Conservation (phyloP, 345 rosid species). For the Trapa incisa region DNA sequence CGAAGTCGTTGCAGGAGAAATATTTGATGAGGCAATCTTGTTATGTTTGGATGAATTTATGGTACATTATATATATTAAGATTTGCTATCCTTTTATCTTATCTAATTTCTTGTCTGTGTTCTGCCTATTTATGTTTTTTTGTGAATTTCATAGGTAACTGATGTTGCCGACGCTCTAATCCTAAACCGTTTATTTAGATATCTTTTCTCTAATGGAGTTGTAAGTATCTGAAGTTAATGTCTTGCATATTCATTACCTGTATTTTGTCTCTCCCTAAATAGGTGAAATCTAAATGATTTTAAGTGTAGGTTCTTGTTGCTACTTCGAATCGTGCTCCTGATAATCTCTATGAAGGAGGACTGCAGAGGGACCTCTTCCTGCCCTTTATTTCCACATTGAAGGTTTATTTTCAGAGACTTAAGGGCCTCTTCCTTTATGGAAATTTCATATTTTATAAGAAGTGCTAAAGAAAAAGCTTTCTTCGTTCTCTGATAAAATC, state of each 20-base stretch:
- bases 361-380: conserved; percentile 93
- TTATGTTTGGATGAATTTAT: conserved; percentile 92
- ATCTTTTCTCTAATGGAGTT: conserved; percentile 70
- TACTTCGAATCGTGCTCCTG: conserved; percentile 97
- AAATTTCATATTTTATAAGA: neutral
- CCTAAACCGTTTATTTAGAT: conserved; percentile 71
- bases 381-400: conserved; percentile 75
- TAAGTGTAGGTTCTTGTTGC: conserved; percentile 77
- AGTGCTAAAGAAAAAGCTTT: neutral
- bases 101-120: neutral
- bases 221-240: conserved; percentile 35
- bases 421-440: neutral
- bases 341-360: conserved; percentile 95
- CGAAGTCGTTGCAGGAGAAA: conserved; percentile 94
- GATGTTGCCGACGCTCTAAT: conserved; percentile 99
- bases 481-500: neutral
- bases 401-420: conserved; percentile 30
- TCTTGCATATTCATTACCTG: neutral
- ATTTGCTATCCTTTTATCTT: neutral
- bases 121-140: neutral
- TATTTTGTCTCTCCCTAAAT: conserved; percentile 1
- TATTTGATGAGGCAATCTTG: conserved; percentile 78
- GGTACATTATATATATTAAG: conserved; percentile 31
- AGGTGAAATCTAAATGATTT: conserved; percentile 15
- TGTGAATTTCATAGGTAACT: conserved; percentile 44